A percentile compares a stretch with the other conserved stretches of the same genome.
These are phyloP conservation scores for Biscutella laevigata DNA, from an alignment of 441 rosid genomes.

Conservation along the genomic window DNA sequence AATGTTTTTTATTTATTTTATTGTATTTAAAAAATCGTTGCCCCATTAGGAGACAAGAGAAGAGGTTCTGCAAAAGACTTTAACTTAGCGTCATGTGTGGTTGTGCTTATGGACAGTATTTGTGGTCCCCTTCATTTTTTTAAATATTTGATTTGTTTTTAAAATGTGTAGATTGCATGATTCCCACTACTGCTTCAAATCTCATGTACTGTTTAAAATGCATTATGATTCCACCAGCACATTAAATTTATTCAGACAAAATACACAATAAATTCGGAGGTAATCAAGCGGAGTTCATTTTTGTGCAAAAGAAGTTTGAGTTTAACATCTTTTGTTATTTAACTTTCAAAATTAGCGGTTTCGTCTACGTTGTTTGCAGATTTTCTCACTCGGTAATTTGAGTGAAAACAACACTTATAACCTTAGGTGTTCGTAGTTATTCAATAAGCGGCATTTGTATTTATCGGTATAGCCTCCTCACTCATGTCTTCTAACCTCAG, in stretches of 20 bases:
- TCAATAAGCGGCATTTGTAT: too few relatives aligned
- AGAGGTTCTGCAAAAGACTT: constrained; percentile 30
- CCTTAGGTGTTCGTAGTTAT: too few relatives aligned
- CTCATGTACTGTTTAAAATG: constrained; percentile 15
- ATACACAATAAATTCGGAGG: too few relatives aligned
- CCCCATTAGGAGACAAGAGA: constrained; percentile 35
- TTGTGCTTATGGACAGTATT: constrained; percentile 25
- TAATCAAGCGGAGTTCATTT: too few relatives aligned
- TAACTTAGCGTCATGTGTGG: constrained; percentile 31
- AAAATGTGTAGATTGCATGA: constrained; percentile 30
- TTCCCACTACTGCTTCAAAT: constrained; percentile 27
- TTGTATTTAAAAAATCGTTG: constrained; percentile 26
- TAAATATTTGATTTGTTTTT: background rate
- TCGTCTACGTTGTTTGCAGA: too few relatives aligned
- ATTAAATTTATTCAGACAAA: constrained; percentile 18
- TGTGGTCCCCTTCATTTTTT: constrained; percentile 25
- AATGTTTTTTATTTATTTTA: background rate
- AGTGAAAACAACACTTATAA: too few relatives aligned
- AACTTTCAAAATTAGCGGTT: too few relatives aligned
- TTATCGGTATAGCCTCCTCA: too few relatives aligned
- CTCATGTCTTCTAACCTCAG: too few relatives aligned
- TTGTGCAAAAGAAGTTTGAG: too few relatives aligned
- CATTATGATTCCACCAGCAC: constrained; percentile 24
- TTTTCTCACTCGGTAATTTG: too few relatives aligned
- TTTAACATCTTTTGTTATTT: too few relatives aligned